Evolutionary conservation across 331 rosid species (phyloP), one percentile per base, ranked within the genome.

Genomic region (Stylosanthes scabra): DNA sequence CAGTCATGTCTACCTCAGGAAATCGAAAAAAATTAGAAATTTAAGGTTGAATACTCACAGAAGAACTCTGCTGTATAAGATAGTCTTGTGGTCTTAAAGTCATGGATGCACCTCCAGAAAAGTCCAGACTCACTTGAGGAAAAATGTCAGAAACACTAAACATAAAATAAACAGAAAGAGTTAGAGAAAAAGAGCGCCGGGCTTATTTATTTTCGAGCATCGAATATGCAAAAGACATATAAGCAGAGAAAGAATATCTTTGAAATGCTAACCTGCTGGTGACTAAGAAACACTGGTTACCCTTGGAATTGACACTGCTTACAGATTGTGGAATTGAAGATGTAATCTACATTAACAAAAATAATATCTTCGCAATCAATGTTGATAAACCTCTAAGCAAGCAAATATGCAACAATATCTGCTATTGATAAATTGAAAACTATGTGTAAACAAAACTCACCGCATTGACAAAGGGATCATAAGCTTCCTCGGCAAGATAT

Each of bases 401-500:
- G 60, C 31, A 45, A 72, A 70, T 73, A 63, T 46, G 66, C 45
- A 66, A 79, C 65, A 61, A 76, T 39, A 62, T 56, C 52, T 51
- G 44, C 7, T 58, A 52, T 34, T 59, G 68, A 34, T 59, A 16
- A 74, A 74, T 60, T 64, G 69, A 79, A 56, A 39, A 49, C 40
- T 13, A 8, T 56, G 70, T 50, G 71, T 29, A 73, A 82, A 74
- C 11, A 65, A 66, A 76, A 86, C 98, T 84, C 85, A 95, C 99
- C 31, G 98, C 98, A 74, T 42, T 80, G 68, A 92, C 82, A 58
- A 95, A 92, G 76, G 97, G 88, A 65, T 75, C 84, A 72, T 83
- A 95, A 50, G 99, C 99, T 64, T 81, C 92, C 81, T 89, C 94
- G 12, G 99, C 96, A 77, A 95, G 97, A 84, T 95, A 95, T 7